Conservation (phyloP, 805 yeast species). For the Yamadazyma ubonensis region DNA sequence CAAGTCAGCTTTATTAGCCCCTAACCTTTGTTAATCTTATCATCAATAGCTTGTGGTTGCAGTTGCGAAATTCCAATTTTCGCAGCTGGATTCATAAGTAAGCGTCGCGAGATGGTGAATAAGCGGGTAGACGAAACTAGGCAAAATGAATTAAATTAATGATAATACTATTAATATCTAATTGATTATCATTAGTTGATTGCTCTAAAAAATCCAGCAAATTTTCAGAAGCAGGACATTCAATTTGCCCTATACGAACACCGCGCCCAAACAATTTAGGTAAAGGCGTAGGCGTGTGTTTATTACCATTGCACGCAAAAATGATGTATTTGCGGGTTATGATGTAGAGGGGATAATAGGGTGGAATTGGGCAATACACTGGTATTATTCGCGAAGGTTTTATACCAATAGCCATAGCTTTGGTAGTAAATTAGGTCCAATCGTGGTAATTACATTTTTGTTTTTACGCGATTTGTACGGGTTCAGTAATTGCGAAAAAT, state of each 20-base stretch:
- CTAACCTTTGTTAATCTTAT: too few species aligned
- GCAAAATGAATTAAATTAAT: too few species aligned
- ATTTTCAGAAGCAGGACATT: constrained; percentile 3
- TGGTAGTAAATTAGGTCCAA: not conserved
- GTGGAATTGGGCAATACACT: too few species aligned
- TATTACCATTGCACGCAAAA: too few species aligned
- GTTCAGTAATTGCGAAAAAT: constrained; percentile 2
- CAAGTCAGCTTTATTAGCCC: too few species aligned
- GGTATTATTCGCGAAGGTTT: too few species aligned
- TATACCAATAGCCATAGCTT: too few species aligned
- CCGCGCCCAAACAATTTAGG: constrained; percentile 5
- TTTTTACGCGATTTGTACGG: constrained; percentile 2
- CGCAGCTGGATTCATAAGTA: constrained; percentile 2
- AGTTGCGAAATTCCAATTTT: constrained; percentile 9
- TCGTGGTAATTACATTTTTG: not conserved
- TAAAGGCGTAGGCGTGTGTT: not conserved
- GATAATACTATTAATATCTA: not conserved
- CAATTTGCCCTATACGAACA: constrained; percentile 3
- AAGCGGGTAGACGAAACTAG: too few species aligned
- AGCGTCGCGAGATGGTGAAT: not conserved
- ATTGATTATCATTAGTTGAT: not conserved
- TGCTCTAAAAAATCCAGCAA: constrained; percentile 1
- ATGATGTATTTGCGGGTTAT: not conserved
- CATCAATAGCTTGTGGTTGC: constrained; percentile 3
- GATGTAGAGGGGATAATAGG: too few species aligned